Conservation (phyloP, 2,329 filamentous ascomycete genomes). For the Trichoderma asperellum region DNA sequence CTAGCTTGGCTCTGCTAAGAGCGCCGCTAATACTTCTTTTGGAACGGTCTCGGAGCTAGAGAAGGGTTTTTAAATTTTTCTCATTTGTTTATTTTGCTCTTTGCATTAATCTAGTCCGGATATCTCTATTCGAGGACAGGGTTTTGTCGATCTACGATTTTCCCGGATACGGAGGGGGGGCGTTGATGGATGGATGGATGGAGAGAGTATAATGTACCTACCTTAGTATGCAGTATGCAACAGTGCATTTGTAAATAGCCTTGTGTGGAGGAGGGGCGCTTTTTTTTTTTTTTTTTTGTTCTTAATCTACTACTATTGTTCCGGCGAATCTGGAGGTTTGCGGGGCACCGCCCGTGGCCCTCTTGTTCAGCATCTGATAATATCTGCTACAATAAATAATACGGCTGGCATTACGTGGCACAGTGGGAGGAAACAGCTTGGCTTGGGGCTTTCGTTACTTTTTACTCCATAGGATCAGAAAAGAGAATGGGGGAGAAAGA, state of each 20-base stretch:
- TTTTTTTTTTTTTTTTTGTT: not conserved
- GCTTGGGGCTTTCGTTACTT: too few relatives aligned
- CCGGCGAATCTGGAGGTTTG: not conserved
- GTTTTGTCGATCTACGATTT: not conserved
- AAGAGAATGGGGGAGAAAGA: not conserved
- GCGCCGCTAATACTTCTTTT: not conserved
- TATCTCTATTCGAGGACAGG: not conserved
- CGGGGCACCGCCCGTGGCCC: not conserved
- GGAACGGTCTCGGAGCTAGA: not conserved
- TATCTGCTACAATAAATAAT: not conserved
- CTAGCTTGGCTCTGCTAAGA: not conserved
- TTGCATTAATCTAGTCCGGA: not conserved
- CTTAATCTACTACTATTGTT: not conserved
- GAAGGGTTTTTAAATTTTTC: not conserved
- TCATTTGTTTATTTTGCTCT: not conserved
- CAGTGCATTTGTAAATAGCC: not conserved
- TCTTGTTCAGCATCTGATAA: not conserved
- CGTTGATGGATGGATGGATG: not conserved
- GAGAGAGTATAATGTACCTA: not conserved
- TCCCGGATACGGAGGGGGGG: not conserved
- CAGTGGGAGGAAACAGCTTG: not conserved
- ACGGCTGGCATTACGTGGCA: not conserved
- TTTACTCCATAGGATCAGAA: too few relatives aligned
- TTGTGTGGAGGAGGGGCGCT: not conserved
- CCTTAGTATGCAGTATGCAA: not conserved